phyloP scores from a whole-genome alignment of 1,284 basidiomycete genomes.

The Cryptococcus sp. region DNA sequence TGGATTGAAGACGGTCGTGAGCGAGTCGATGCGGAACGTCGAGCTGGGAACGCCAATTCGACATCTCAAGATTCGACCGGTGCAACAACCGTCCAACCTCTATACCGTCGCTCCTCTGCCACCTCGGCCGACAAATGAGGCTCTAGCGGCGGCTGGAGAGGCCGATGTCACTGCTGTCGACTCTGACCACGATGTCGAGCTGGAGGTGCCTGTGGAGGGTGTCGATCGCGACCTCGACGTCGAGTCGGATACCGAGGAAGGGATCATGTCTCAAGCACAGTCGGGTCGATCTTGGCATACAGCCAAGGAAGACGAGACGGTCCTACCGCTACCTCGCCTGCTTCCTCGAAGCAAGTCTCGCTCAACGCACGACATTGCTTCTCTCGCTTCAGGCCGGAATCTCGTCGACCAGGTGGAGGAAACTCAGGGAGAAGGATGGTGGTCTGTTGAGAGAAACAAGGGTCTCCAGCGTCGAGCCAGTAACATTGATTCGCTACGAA shows the following conservation, averaged over 20 bases:
- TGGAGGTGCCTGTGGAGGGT: not conserved
- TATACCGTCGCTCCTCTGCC: no score
- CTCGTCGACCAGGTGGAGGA: slow-evolving; percentile 19
- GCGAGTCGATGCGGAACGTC: no score
- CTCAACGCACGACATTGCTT: slow-evolving; percentile 15
- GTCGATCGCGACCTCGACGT: not conserved
- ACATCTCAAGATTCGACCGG: no score
- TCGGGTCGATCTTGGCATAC: slow-evolving; percentile 7
- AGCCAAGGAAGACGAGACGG: not conserved
- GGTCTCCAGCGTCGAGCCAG: not conserved
- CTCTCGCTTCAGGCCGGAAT: slow-evolving; percentile 10
- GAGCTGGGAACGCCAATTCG: no score
- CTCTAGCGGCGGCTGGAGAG: no score
- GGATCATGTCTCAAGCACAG: not conserved
- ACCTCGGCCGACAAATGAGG: no score
- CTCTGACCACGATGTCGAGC: no score
- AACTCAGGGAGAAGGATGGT: slow-evolving; percentile 23
- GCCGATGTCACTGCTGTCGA: no score
- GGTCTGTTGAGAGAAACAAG: slow-evolving; percentile 13
- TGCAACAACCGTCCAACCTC: no score
- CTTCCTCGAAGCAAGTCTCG: slow-evolving; percentile 8
- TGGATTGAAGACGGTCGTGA: no score
- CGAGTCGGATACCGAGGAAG: not conserved
- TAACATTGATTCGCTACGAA: not conserved
- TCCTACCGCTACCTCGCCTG: slow-evolving; percentile 2